Evolutionary conservation across 495 filamentous ascomycete genomes (phyloP).

Genomic region (Penicillium dipodomyicola): DNA sequence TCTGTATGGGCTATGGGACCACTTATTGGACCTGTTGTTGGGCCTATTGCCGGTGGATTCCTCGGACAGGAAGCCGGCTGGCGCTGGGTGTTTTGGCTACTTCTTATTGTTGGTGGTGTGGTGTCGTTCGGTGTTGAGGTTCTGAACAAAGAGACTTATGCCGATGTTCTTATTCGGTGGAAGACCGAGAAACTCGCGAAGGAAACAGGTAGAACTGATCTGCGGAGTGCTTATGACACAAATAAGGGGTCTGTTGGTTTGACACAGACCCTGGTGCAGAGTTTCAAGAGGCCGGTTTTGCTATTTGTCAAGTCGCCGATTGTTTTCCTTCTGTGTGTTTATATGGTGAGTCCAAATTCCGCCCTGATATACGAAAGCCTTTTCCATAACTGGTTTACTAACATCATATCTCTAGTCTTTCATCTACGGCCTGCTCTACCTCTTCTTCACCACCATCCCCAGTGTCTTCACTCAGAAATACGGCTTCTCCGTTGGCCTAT

Average conservation of each 20-base stretch:
- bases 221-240: constrained; percentile 24
- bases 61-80: constrained; percentile 49
- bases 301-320: constrained; percentile 50
- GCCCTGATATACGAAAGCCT: background rate
- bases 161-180: constrained; percentile 47
- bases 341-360: constrained; percentile 38
- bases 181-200: constrained; percentile 45
- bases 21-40: constrained; percentile 50
- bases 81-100: constrained; percentile 57
- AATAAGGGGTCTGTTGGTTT: constrained; percentile 19
- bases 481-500: constrained; percentile 51
- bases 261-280: constrained; percentile 37
- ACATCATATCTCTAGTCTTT: constrained; percentile 28
- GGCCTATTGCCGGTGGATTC: constrained; percentile 51
- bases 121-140: constrained; percentile 36
- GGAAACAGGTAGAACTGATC: constrained; percentile 36
- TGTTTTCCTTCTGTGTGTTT: constrained; percentile 51
- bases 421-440: constrained; percentile 64
- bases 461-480: constrained; percentile 60
- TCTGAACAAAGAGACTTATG: constrained; percentile 53
- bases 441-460: constrained; percentile 66
- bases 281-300: constrained; percentile 48
- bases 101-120: constrained; percentile 47
- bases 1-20: constrained; percentile 27
- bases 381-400: background rate